Evolutionary conservation across 306 rosid species (phyloP).

Genomic region (Rosa chinensis): DNA sequence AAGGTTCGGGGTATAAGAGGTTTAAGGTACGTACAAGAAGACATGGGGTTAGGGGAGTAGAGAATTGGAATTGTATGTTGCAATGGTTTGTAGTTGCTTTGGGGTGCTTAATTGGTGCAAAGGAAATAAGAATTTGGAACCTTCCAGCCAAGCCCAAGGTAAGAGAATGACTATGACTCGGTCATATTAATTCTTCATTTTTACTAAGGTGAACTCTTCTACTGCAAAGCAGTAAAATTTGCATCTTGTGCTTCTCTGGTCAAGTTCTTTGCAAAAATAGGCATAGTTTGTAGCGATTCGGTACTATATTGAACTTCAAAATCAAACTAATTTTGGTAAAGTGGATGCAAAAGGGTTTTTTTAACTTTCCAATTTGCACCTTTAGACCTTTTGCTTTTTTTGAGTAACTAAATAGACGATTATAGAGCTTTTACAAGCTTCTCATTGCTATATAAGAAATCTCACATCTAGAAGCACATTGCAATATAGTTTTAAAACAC

Average conservation of each 20-base stretch:
- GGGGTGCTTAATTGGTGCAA: slow-evolving; percentile 49
- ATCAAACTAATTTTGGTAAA: neutral
- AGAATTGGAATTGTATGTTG: slow-evolving; percentile 14
- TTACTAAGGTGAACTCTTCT: too few relatives aligned
- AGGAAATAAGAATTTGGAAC: slow-evolving; percentile 27
- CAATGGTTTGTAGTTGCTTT: slow-evolving; percentile 59
- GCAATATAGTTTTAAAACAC: too few relatives aligned
- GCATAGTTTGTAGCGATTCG: too few relatives aligned
- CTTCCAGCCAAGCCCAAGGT: slow-evolving; percentile 50
- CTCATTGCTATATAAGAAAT: neutral
- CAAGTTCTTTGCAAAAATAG: too few relatives aligned
- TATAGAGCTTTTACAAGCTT: neutral
- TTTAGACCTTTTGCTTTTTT: neutral
- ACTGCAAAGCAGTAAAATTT: too few relatives aligned
- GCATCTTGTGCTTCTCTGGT: too few relatives aligned
- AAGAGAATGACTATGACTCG: slow-evolving; percentile 1
- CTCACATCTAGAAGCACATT: slow-evolving; percentile 1
- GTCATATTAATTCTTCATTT: neutral
- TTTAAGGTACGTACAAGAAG: too few relatives aligned
- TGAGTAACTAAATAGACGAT: neutral
- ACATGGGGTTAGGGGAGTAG: too few relatives aligned
- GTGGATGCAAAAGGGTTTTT: neutral
- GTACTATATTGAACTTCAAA: too few relatives aligned
- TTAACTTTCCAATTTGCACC: neutral
- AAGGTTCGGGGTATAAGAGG: too few relatives aligned